These are phyloP conservation scores for Trypanosoma vivax DNA, from an alignment of 208 protist species.

Conservation along the genomic window DNA sequence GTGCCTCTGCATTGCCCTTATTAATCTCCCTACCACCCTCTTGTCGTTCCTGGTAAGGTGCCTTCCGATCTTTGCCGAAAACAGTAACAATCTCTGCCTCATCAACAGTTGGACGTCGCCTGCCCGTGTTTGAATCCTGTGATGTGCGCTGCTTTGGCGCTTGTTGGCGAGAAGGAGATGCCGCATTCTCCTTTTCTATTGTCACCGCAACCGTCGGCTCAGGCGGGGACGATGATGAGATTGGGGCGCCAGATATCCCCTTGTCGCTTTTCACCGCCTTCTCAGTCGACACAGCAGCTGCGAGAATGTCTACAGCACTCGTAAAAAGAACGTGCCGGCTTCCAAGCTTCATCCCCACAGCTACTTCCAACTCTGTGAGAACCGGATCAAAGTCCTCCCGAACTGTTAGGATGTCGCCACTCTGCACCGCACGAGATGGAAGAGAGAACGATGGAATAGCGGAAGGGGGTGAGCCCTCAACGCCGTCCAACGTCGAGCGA, in stretches of 20 bases:
- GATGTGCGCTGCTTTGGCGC: no score
- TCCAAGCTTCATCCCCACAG: constrained; percentile 76
- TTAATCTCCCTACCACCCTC: background rate
- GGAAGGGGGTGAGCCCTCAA: constrained; percentile 1
- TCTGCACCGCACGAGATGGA: constrained; percentile 39
- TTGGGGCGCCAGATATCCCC: background rate
- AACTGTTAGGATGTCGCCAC: constrained; percentile 56
- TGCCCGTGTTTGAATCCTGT: no score
- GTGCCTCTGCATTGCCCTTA: no score
- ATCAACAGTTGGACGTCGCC: background rate
- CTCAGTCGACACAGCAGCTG: constrained; percentile 3
- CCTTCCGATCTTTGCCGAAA: no score
- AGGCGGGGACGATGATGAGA: background rate
- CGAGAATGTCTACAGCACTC: constrained; percentile 50
- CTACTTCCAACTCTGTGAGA: constrained; percentile 63
- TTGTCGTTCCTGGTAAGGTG: no score
- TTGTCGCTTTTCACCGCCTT: background rate
- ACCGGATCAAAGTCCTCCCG: constrained; percentile 85
- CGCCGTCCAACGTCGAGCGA: background rate
- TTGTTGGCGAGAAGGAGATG: no score
- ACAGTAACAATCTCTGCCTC: constrained; percentile 4
- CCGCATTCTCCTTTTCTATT: no score
- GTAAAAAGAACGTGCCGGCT: constrained; percentile 83
- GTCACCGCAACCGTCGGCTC: no score
- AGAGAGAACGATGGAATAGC: constrained; percentile 1